Percentiles rank a stretch among this genome's conserved stretches.
phyloP scores from a whole-genome alignment of 208 protist genomes.

The Leishmania amazonensis region DNA sequence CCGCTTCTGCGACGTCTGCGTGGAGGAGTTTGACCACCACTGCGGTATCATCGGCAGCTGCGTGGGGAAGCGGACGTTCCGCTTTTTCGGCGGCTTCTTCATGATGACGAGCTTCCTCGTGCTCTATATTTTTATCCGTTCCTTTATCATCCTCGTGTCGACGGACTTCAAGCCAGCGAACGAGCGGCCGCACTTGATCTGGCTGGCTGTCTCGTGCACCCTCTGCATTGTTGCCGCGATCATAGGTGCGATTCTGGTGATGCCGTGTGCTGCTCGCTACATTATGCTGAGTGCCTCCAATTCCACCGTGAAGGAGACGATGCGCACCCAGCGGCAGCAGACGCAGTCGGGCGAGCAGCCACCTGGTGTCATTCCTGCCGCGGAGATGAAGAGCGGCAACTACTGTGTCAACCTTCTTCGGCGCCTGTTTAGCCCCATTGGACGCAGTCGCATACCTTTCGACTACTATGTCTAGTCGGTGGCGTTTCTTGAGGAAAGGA shows the following conservation, averaged over 20 bases:
- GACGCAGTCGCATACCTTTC: slow-evolving; percentile 39
- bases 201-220: slow-evolving; percentile 27
- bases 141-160: slow-evolving; percentile 34
- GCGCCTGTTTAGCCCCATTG: slow-evolving; percentile 57
- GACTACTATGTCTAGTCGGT: slow-evolving; percentile 27
- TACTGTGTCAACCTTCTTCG: slow-evolving; percentile 36
- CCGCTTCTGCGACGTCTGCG: slow-evolving; percentile 79
- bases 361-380: slow-evolving; percentile 9
- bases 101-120: slow-evolving; percentile 43
- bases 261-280: slow-evolving; percentile 46
- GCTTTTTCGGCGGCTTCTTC: slow-evolving; percentile 86
- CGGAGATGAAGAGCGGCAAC: slow-evolving; percentile 29
- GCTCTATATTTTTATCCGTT: slow-evolving; percentile 50
- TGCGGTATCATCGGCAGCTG: slow-evolving; percentile 79
- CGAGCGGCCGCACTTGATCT: slow-evolving; percentile 23
- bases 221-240: slow-evolving; percentile 25
- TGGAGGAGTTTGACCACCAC: slow-evolving; percentile 90
- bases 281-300: slow-evolving; percentile 49
- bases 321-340: slow-evolving; percentile 15
- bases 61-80: slow-evolving; percentile 79
- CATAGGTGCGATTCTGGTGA: slow-evolving; percentile 27
- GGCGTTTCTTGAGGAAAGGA: not conserved
- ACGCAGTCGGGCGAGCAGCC: slow-evolving; percentile 5
- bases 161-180: slow-evolving; percentile 14
- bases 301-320: slow-evolving; percentile 51